These are phyloP conservation scores for Penicillium sumatraense DNA, from an alignment of 2,329 filamentous ascomycete genomes.

Conservation along the genomic window DNA sequence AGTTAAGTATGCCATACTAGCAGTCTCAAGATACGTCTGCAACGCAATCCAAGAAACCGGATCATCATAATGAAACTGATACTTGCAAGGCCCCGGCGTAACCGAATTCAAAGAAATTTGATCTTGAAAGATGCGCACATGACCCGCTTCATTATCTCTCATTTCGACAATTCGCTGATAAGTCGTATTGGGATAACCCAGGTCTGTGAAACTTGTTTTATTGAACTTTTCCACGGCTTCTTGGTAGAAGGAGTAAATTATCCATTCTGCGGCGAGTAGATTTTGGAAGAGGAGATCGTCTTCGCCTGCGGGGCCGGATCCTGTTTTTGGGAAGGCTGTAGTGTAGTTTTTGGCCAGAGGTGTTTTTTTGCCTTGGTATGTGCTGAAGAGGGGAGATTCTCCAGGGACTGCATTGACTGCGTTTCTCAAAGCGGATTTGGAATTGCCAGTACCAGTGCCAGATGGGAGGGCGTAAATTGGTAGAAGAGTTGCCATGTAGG, in stretches of 20 bases:
- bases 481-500: not conserved
- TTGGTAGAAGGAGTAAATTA: conserved; percentile 39
- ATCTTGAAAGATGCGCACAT: conserved; percentile 51
- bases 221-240: conserved; percentile 49
- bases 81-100: conserved; percentile 46
- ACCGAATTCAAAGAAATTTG: conserved; percentile 47
- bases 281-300: conserved; percentile 38
- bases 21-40: conserved; percentile 15
- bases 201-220: conserved; percentile 35
- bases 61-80: conserved; percentile 32
- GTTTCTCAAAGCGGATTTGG: not conserved
- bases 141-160: conserved; percentile 53
- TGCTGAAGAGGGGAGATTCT: conserved; percentile 10
- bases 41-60: conserved; percentile 1
- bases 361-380: conserved; percentile 8
- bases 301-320: not conserved
- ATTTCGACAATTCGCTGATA: conserved; percentile 47
- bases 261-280: conserved; percentile 32
- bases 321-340: conserved; percentile 6
- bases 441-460: conserved; percentile 2
- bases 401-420: conserved; percentile 8
- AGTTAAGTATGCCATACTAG: conserved; percentile 18
- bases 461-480: too few species aligned
- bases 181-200: conserved; percentile 46
- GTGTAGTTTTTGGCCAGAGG: conserved; percentile 8